Percentiles rank a stretch among this genome's conserved stretches.
phyloP scores from a whole-genome alignment of 345 rosid genomes.

The Bruguiera gymnorhiza region DNA sequence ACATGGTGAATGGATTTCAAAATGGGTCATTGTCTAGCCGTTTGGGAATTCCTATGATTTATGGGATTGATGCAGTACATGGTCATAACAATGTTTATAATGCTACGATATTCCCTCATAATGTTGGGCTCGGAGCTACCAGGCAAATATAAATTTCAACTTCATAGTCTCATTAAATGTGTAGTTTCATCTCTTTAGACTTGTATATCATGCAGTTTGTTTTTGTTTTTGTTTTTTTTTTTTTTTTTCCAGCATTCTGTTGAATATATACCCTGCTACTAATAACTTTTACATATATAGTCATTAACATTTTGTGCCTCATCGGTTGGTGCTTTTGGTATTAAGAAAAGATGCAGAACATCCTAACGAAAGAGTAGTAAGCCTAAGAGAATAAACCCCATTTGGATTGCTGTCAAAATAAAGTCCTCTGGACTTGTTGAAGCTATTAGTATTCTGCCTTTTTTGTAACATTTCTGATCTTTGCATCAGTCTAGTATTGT shows the following conservation, averaged over 20 bases:
- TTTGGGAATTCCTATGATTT: slow-evolving; percentile 44
- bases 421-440: no score
- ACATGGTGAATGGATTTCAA: slow-evolving; percentile 37
- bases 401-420: background rate
- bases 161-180: background rate
- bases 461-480: background rate
- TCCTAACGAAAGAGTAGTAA: background rate
- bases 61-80: slow-evolving; percentile 38
- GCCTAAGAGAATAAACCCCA: background rate
- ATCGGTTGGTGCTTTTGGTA: no score
- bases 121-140: slow-evolving; percentile 46
- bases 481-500: background rate
- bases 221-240: background rate
- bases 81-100: slow-evolving; percentile 45
- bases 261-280: no score
- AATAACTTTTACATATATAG: no score
- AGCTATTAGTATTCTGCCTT: background rate
- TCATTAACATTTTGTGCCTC: no score
- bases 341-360: no score
- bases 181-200: background rate
- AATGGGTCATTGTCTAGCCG: slow-evolving; percentile 31
- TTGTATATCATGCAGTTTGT: background rate
- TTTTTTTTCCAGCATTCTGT: no score
- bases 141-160: slow-evolving; percentile 24
- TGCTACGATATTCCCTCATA: slow-evolving; percentile 47